Evolutionary conservation across 2,329 filamentous ascomycete species (phyloP).

Genomic region (Beauveria sp.): DNA sequence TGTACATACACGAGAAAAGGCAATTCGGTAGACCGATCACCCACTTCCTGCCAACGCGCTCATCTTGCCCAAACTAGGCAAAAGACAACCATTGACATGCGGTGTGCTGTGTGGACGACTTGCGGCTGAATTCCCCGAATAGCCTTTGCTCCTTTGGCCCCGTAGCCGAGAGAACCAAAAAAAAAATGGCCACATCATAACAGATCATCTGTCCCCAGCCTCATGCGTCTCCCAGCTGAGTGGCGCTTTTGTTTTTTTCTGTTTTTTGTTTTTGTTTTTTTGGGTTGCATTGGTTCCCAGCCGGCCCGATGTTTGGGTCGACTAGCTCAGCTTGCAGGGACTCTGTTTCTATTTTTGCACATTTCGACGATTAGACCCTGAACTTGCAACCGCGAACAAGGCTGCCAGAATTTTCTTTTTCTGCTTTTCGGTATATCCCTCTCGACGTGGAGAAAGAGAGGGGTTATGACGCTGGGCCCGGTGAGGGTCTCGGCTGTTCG

Average conservation of each 20-base stretch:
- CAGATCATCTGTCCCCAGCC: not conserved
- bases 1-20: constrained; percentile 3
- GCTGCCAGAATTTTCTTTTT: not conserved
- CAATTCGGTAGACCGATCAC: not conserved
- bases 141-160: not conserved
- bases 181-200: not conserved
- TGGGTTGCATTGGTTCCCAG: not conserved
- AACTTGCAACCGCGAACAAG: not conserved
- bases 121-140: not conserved
- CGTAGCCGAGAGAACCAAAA: not conserved
- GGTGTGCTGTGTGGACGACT: not conserved
- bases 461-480: not conserved
- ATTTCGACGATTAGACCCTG: not conserved
- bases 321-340: not conserved
- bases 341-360: not conserved
- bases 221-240: constrained; percentile 1
- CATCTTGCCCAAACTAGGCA: not conserved
- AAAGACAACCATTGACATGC: not conserved
- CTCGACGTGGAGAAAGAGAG: not conserved
- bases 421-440: not conserved
- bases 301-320: not conserved
- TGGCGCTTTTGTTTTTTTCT: not conserved
- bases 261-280: not conserved
- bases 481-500: not conserved
- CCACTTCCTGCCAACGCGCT: not conserved